Conservation (phyloP, 805 yeast species). For the Scheffersomyces spartinae region DNA sequence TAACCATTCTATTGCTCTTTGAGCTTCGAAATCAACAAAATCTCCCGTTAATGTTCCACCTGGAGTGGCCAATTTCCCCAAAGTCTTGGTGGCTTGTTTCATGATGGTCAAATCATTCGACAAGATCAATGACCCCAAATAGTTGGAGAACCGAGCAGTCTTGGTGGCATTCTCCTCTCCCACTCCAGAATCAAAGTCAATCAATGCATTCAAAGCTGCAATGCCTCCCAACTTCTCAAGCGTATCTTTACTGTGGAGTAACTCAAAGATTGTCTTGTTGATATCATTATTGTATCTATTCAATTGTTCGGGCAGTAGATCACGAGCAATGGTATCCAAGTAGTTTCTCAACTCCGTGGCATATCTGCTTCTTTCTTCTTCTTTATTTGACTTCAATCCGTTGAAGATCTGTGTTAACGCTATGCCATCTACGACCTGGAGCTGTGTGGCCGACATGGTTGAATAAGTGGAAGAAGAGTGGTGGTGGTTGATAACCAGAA, state of each 20-base stretch:
- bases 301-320: conserved; percentile 70
- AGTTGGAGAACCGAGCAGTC: conserved; percentile 85
- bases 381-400: conserved; percentile 34
- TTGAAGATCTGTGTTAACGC: conserved; percentile 41
- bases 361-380: conserved; percentile 37
- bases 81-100: conserved; percentile 74
- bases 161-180: conserved; percentile 77
- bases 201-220: conserved; percentile 78
- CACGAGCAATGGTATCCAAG: conserved; percentile 64
- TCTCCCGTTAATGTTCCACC: conserved; percentile 87
- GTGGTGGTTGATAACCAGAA: too few relatives aligned
- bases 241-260: conserved; percentile 64
- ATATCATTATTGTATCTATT: conserved; percentile 74
- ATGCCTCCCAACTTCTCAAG: conserved; percentile 80
- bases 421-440: conserved; percentile 33
- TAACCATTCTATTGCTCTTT: conserved; percentile 82
- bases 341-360: conserved; percentile 64
- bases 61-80: conserved; percentile 82
- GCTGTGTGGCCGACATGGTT: conserved; percentile 15
- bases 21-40: conserved; percentile 86
- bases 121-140: conserved; percentile 67
- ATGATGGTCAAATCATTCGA: conserved; percentile 77
- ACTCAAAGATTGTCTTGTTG: conserved; percentile 77
- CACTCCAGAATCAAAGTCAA: conserved; percentile 68
- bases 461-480: too few relatives aligned